Evolutionary conservation across 116 monocot genomes (phyloP).

Genomic region (Trichopus zeylanicus): DNA sequence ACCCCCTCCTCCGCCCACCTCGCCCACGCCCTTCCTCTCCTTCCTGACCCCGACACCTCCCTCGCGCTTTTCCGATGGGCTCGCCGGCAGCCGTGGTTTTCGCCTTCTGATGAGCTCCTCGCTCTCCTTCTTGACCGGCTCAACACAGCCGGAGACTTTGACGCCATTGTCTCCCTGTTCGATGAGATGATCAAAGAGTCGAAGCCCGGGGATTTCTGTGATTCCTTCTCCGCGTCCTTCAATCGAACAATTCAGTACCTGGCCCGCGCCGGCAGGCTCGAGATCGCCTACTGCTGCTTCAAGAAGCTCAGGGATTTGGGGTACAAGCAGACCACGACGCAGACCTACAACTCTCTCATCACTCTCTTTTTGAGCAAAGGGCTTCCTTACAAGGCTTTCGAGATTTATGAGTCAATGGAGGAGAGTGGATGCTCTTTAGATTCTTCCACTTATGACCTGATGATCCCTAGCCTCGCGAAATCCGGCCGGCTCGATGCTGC

Average conservation of each 20-base stretch:
- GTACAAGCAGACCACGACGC: constrained; percentile 15
- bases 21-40: constrained; percentile 38
- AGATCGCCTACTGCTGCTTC: too few species aligned
- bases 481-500: constrained; percentile 82
- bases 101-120: constrained; percentile 27
- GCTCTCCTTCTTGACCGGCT: constrained; percentile 48
- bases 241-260: too few species aligned
- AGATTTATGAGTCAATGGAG: constrained; percentile 74
- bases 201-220: too few species aligned
- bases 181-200: constrained; percentile 35
- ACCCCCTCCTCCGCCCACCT: constrained; percentile 35
- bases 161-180: constrained; percentile 43
- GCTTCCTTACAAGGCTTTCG: constrained; percentile 86
- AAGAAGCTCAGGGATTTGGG: constrained; percentile 36
- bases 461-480: constrained; percentile 75
- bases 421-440: constrained; percentile 26
- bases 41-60: constrained; percentile 36
- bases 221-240: too few species aligned
- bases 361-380: constrained; percentile 63
- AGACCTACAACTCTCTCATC: constrained; percentile 68
- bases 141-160: constrained; percentile 22
- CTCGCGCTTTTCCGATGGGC: constrained; percentile 82
- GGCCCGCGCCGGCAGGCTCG: too few species aligned
- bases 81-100: constrained; percentile 56
- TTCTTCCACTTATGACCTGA: constrained; percentile 53